A percentile compares a stretch with the other conserved stretches of the same genome.
These are phyloP conservation scores for Ascochyta lentis DNA, from an alignment of 2,329 filamentous ascomycete species.

Conservation along the genomic window DNA sequence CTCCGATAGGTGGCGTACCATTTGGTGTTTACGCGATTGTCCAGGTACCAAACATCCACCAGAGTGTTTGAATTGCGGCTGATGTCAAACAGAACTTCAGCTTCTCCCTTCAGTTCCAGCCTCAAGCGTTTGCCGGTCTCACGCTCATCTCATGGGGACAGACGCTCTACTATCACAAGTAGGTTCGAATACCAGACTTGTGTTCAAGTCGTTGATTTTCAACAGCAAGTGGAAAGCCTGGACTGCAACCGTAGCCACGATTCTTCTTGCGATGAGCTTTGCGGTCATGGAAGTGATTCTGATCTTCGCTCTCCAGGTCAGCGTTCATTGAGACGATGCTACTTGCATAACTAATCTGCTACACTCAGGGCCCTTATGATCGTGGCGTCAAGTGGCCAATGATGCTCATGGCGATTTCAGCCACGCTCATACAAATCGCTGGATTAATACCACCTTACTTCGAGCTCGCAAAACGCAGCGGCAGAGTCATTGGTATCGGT, in stretches of 20 bases:
- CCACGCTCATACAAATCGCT: slow-evolving; percentile 62
- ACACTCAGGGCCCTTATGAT: slow-evolving; percentile 59
- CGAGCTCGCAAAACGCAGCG: slow-evolving; percentile 67
- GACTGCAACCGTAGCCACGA: slow-evolving; percentile 54
- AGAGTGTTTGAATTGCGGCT: background rate
- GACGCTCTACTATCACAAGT: slow-evolving; percentile 60
- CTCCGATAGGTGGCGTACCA: slow-evolving; percentile 49
- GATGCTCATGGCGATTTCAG: slow-evolving; percentile 63
- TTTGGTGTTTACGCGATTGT: slow-evolving; percentile 61
- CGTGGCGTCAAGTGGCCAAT: slow-evolving; percentile 62
- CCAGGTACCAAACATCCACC: slow-evolving; percentile 46
- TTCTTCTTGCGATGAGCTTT: slow-evolving; percentile 54
- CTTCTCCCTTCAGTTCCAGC: slow-evolving; percentile 61
- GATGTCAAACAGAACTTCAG: slow-evolving; percentile 57
- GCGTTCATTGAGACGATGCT: slow-evolving; percentile 5
- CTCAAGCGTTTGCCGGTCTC: slow-evolving; percentile 60
- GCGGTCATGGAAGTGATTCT: slow-evolving; percentile 63
- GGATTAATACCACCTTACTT: slow-evolving; percentile 68
- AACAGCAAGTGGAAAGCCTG: slow-evolving; percentile 55
- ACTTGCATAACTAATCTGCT: background rate
- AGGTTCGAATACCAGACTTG: background rate
- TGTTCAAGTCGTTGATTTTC: slow-evolving; percentile 3
- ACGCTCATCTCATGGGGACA: slow-evolving; percentile 61
- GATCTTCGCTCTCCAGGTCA: slow-evolving; percentile 63
- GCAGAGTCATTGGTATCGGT: slow-evolving; percentile 68